A percentile compares a stretch with the other conserved stretches of the same genome.
Evolutionary conservation across 306 rosid species (phyloP).

Genomic region (Corylus heterophylla): DNA sequence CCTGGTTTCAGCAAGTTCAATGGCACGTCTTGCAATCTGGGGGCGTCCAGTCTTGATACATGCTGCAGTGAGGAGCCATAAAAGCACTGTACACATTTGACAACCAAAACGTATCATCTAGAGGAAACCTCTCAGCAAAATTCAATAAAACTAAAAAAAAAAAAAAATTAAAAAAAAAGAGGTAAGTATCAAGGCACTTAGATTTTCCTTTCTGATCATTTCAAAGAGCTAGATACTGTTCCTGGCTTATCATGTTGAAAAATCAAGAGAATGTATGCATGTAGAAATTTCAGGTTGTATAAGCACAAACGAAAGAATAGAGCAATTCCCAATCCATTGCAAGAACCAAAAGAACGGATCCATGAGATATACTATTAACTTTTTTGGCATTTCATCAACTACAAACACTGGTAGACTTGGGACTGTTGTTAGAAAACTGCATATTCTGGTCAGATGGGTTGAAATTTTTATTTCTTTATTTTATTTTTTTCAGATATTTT

Average conservation of each 20-base stretch:
- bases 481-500: background rate
- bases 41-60: slow-evolving; percentile 76
- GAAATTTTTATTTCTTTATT: background rate
- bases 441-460: background rate
- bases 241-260: background rate
- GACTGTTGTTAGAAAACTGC: background rate
- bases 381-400: background rate
- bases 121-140: background rate
- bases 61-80: slow-evolving; percentile 79
- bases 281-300: background rate
- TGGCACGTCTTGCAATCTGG: slow-evolving; percentile 74
- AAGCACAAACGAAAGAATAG: background rate
- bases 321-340: background rate
- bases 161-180: no score
- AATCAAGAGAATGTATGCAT: background rate
- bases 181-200: background rate
- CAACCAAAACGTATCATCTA: slow-evolving; percentile 9
- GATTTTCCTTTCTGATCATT: background rate
- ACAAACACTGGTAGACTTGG: background rate
- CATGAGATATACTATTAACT: background rate
- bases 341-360: background rate
- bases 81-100: slow-evolving; percentile 52
- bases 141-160: background rate
- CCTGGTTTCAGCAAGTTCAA: slow-evolving; percentile 63
- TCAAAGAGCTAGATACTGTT: background rate